These are phyloP conservation scores for California macrophylla DNA, from an alignment of 441 rosid species.

Conservation along the genomic window DNA sequence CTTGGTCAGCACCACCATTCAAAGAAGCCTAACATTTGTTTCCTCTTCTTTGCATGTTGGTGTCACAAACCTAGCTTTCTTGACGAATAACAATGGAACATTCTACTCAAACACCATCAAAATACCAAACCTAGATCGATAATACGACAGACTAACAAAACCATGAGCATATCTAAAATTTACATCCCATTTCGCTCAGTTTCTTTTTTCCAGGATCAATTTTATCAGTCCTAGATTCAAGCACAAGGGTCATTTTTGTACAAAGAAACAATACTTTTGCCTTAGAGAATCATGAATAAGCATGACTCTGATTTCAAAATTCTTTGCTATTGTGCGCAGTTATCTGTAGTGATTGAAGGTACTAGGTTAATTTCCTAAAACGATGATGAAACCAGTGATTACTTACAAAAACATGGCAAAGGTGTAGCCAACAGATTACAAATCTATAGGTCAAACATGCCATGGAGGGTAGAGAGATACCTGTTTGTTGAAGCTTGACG, in stretches of 20 bases:
- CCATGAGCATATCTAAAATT: neutral
- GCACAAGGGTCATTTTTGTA: neutral
- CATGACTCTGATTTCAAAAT: neutral
- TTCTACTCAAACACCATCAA: neutral
- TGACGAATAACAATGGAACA: neutral
- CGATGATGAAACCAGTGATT: neutral
- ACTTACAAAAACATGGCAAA: neutral
- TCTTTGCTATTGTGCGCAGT: neutral
- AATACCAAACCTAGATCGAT: neutral
- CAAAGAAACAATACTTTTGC: neutral
- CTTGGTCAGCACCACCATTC: neutral
- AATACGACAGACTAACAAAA: neutral
- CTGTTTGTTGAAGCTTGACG: no score
- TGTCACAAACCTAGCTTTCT: neutral
- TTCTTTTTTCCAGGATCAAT: neutral
- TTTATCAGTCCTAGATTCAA: neutral
- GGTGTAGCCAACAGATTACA: neutral
- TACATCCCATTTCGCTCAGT: neutral
- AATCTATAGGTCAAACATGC: no score
- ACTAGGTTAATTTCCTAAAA: neutral
- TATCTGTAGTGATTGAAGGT: neutral
- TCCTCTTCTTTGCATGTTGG: neutral
- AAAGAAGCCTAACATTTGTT: neutral
- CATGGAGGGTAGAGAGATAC: no score
- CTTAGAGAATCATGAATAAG: neutral